Evolutionary conservation across 2,329 filamentous ascomycete species (phyloP), one percentile per base, ranked within the genome.

Genomic region (Claviceps monticola): DNA sequence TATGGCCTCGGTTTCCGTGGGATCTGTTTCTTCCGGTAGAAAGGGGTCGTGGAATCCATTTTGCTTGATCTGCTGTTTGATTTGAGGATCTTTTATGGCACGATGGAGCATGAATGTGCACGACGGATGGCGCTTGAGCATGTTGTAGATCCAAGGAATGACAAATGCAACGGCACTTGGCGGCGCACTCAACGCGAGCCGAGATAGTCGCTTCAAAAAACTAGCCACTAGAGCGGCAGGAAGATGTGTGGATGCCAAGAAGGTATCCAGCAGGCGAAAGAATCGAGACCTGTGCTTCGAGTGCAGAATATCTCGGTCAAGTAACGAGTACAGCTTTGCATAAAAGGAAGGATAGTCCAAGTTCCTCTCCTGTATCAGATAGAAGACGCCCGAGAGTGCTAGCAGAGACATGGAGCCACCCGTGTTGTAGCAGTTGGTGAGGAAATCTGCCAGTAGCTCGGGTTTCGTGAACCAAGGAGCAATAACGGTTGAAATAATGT

Each of bases 21-120:
- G 94, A 57, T 98, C 88, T 29, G 72, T 61, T 67, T 96, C 88
- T 5, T 80, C 71, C 49, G 83, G 75, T 53, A 86, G 66, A 63
- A 95, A 98, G 0, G 87, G 84, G 61, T 98, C 94, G 26, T 69
- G 66, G 49, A 77, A 65, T 4, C 80, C 80, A 50, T 78, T 67
- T 34, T 77, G 74, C 58, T 85, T 78, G 21, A 90, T 69, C 49
- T 74, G 61, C 50, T 76, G 75, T 59, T 77, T 79, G 48, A 73
- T 69, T 50, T 81, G 76, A 1, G 74, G 64, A 43, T 82, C 80
- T 47, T 74, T 76, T 39, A 77, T 72, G 54, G 80, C 81, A 51
- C 93, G 82, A 66, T 98, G 94, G 58, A 98, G 80, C 89, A 98
- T 95, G 62, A 95, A 97, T 0, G 91, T 94, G 63, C 88, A 95